Evolutionary conservation across 75 land plant genomes (phyloP), one percentile per base, ranked within the genome.

Genomic region (Picea sitchensis): DNA sequence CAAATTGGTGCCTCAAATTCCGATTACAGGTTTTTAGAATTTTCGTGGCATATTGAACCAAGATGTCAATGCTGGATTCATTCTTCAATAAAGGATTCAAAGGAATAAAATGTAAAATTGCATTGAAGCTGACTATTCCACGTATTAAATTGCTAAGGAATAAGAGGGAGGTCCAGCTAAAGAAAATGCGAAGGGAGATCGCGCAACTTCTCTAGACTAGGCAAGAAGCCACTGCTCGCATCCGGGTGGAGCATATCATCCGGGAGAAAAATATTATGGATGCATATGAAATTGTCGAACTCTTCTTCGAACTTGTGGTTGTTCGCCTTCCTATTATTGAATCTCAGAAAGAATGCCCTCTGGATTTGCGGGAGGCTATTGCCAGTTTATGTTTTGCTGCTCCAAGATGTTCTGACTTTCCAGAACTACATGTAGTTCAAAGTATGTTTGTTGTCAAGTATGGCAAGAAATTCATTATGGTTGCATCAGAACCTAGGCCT

Each of bases 151-250:
- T 94, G 76, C 85, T 94, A 58, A 85, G 92, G 34, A 96, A 96
- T 82, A 96, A 90, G 86, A 88, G 97, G 79, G 95, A 90, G 59
- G 74, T 83, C 31, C 98, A 94, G 74, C 64, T 94, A 21, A 92
- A 83, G 72, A 85, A 82, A 18, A 90, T 96, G 93, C 88, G 92
- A 15, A 92, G 88, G 77, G 98, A 96, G 71, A 94, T 96, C 61
- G 91, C 91, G 2, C 91, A 94, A 75, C 90, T 90, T 60, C 85
- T 96, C 72, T 88, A 86, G 79, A 86, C 90, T 67, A 94, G 97
- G n/a, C 98, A 96, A 83, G 98, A 96, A 84, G 83, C 92, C 14
- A 94, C 94, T 77, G 98, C 98, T 68, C 83, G 98, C 36, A 96
- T 96, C 26, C 78, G 97, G 81, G 98, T 95, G 63, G 98, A 95